Percentiles rank a stretch among this genome's conserved stretches.
These are phyloP conservation scores for Catharanthus roseus DNA, from an alignment of 257 asterid genomes.

Conservation along the genomic window DNA sequence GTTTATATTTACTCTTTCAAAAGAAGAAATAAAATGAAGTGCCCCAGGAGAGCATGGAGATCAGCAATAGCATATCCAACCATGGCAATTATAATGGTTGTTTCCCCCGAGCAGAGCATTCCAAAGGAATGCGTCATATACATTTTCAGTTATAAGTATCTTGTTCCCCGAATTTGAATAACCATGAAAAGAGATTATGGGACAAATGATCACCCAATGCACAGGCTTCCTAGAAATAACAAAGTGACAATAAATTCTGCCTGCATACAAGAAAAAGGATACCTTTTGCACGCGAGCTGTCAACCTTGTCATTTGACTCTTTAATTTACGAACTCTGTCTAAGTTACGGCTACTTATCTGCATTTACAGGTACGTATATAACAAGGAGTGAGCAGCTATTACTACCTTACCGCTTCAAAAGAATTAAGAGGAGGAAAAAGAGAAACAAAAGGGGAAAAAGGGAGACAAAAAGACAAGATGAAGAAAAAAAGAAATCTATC, in stretches of 20 bases:
- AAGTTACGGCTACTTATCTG: constrained; percentile 94
- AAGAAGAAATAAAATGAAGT: not conserved
- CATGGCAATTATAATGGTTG: not conserved
- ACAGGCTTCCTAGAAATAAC: not conserved
- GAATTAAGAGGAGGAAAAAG: not conserved
- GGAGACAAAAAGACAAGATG: not conserved
- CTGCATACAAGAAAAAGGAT: not conserved
- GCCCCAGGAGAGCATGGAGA: not conserved
- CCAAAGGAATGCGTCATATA: not conserved
- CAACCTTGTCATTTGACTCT: constrained; percentile 94
- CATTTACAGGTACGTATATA: not conserved
- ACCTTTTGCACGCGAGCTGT: constrained; percentile 98
- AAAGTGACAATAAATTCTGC: not conserved
- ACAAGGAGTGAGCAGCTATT: not conserved
- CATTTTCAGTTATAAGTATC: not conserved
- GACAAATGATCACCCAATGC: not conserved
- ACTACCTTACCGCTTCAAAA: not conserved
- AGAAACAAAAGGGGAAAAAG: not conserved
- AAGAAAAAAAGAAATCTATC: not conserved
- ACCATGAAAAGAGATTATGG: not conserved
- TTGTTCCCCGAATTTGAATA: not conserved
- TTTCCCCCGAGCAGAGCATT: not conserved
- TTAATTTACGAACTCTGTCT: constrained; percentile 77
- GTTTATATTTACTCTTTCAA: not conserved
- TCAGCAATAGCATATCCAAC: not conserved